These are phyloP conservation scores for Prunus dulcis DNA, from an alignment of 306 rosid genomes.

Conservation along the genomic window DNA sequence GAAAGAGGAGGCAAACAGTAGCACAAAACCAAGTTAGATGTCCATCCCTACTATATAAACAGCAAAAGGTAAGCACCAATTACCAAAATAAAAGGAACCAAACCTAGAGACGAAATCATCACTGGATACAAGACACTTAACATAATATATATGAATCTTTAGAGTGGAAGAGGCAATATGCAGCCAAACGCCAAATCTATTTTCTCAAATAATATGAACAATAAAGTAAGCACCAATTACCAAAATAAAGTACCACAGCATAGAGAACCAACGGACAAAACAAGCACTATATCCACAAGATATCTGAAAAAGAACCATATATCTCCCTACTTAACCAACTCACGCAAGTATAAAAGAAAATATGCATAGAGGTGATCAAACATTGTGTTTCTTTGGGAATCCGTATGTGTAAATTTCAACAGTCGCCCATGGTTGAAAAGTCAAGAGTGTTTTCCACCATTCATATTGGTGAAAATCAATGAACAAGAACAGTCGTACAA, in stretches of 20 bases:
- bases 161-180: too few relatives aligned
- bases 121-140: too few relatives aligned
- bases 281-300: neutral
- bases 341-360: too few relatives aligned
- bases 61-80: slow-evolving; percentile 15
- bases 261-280: neutral
- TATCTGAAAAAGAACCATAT: too few relatives aligned
- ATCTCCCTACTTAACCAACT: too few relatives aligned
- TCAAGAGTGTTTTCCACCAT: neutral
- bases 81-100: neutral
- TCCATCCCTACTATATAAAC: neutral
- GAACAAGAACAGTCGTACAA: neutral
- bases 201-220: neutral
- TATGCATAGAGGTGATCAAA: too few relatives aligned
- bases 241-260: neutral
- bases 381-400: neutral
- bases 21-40: slow-evolving; percentile 23
- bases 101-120: too few relatives aligned
- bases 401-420: neutral
- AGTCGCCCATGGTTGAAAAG: neutral
- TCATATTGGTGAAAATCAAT: neutral
- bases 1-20: slow-evolving; percentile 26
- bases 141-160: too few relatives aligned
- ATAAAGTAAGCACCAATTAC: slow-evolving; percentile 16
- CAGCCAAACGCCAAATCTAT: too few relatives aligned